Evolutionary conservation across 164 flowering plant species (phyloP).

Genomic region (Stephania yunnanensis): DNA sequence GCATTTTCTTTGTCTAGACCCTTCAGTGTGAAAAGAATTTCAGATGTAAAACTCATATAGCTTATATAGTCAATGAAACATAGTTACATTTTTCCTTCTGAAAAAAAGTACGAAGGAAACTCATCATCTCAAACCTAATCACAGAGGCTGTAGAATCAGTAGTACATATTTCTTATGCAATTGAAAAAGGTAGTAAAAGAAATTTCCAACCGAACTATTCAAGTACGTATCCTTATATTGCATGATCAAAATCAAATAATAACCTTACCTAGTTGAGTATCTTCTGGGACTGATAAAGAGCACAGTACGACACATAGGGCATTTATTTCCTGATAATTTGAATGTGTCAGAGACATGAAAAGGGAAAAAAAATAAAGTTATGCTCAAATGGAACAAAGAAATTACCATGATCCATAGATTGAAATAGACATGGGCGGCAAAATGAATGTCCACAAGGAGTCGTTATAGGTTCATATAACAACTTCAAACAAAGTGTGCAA

Average conservation of each 20-base stretch:
- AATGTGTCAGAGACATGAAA: slow-evolving; percentile 10
- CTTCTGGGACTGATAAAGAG: slow-evolving; percentile 76
- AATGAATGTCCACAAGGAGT: slow-evolving; percentile 98
- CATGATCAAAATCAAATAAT: background rate
- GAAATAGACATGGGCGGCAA: slow-evolving; percentile 88
- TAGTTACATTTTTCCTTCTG: background rate
- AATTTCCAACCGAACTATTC: background rate
- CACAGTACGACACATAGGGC: slow-evolving; percentile 94
- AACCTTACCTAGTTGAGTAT: slow-evolving; percentile 63
- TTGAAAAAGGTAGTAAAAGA: slow-evolving; percentile 2
- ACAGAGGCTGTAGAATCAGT: background rate
- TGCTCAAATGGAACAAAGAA: slow-evolving; percentile 6
- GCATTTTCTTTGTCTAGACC: too few species aligned
- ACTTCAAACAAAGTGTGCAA: slow-evolving; percentile 84
- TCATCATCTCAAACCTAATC: background rate
- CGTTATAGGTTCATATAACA: slow-evolving; percentile 84
- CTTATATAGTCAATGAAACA: too few species aligned
- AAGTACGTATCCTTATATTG: background rate
- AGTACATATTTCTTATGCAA: background rate
- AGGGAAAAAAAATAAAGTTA: background rate
- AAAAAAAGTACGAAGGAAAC: background rate
- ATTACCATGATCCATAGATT: slow-evolving; percentile 87
- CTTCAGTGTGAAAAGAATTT: too few species aligned
- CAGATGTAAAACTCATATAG: too few species aligned
- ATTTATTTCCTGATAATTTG: slow-evolving; percentile 64